Conservation (phyloP, 2,329 filamentous ascomycete genomes). For the Xylariaceae sp. region DNA sequence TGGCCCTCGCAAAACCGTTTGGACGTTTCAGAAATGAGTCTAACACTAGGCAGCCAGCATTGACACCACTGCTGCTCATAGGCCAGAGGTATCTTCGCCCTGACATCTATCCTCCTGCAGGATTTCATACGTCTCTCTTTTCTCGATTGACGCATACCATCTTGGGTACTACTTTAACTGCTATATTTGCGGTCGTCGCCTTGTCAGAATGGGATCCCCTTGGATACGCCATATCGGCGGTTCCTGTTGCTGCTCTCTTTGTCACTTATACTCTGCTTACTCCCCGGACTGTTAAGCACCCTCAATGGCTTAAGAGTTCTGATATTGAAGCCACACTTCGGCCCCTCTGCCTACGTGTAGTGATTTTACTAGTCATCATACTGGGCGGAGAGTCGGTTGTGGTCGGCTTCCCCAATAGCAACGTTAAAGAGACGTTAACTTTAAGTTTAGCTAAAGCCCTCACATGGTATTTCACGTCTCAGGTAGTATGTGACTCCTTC, state of each 20-base stretch:
- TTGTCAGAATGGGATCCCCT: conserved; percentile 41
- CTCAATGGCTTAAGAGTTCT: conserved; percentile 43
- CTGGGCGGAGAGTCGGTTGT: conserved; percentile 30
- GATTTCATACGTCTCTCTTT: conserved; percentile 21
- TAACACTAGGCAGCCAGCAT: conserved; percentile 37
- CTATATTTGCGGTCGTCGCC: conserved; percentile 33
- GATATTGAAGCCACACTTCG: conserved; percentile 40
- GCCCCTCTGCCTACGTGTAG: conserved; percentile 35
- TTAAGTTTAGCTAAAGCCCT: conserved; percentile 42
- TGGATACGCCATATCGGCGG: conserved; percentile 34
- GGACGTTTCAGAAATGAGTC: too few species aligned
- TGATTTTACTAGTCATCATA: conserved; percentile 25
- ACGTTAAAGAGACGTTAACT: conserved; percentile 24
- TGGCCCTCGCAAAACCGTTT: too few species aligned
- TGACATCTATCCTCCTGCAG: conserved; percentile 1
- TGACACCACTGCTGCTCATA: conserved; percentile 43
- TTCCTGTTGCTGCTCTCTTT: conserved; percentile 41
- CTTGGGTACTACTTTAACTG: conserved; percentile 34
- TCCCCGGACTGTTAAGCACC: conserved; percentile 17
- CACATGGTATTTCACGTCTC: conserved; percentile 46
- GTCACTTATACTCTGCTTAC: conserved; percentile 41
- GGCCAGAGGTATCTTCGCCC: conserved; percentile 33
- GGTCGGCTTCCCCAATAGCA: conserved; percentile 35
- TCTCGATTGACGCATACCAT: conserved; percentile 29
- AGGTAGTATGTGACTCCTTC: conserved; percentile 37